Percentiles rank a stretch among this genome's conserved stretches.
Conservation (phyloP, 2,329 filamentous ascomycete species). For the Colletotrichum siamense region DNA sequence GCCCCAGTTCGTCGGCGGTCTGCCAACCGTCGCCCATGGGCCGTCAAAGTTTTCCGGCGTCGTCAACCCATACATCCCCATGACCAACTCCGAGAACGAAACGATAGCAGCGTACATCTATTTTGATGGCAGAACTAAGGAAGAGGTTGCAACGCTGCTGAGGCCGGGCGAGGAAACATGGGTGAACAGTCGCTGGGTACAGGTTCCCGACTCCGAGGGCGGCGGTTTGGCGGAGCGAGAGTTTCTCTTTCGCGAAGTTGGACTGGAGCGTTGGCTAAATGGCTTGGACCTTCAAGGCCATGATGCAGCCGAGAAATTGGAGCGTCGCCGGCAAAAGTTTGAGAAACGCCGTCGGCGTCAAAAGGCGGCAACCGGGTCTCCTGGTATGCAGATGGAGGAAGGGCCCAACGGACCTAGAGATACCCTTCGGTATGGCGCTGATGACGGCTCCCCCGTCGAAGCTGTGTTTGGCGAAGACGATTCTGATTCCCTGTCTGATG, state of each 20-base stretch:
- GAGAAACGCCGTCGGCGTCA: slow-evolving; percentile 71
- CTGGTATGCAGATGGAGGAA: slow-evolving; percentile 41
- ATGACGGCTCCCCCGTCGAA: slow-evolving; percentile 78
- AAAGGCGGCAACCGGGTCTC: slow-evolving; percentile 50
- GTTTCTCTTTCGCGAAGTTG: slow-evolving; percentile 96
- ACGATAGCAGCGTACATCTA: slow-evolving; percentile 99
- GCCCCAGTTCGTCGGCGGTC: slow-evolving; percentile 78
- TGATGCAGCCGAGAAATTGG: slow-evolving; percentile 86
- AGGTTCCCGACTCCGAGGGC: slow-evolving; percentile 87
- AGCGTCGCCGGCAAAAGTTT: slow-evolving; percentile 84
- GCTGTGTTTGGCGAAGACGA: slow-evolving; percentile 72
- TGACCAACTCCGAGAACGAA: slow-evolving; percentile 93
- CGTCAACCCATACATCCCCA: slow-evolving; percentile 87
- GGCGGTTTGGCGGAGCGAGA: slow-evolving; percentile 95
- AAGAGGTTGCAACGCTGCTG: slow-evolving; percentile 94
- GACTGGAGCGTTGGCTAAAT: slow-evolving; percentile 94
- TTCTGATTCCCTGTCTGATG: slow-evolving; percentile 74
- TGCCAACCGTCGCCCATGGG: slow-evolving; percentile 60
- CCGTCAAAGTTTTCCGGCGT: slow-evolving; percentile 54
- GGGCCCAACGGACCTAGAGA: slow-evolving; percentile 51
- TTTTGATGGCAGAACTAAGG: slow-evolving; percentile 93
- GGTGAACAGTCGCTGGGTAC: slow-evolving; percentile 99
- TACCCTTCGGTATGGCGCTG: slow-evolving; percentile 81
- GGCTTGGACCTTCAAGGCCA: slow-evolving; percentile 94
- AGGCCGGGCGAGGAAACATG: slow-evolving; percentile 96